These are phyloP conservation scores for Gaeumannomyces tritici DNA, from an alignment of 2,329 filamentous ascomycete genomes.

Conservation along the genomic window DNA sequence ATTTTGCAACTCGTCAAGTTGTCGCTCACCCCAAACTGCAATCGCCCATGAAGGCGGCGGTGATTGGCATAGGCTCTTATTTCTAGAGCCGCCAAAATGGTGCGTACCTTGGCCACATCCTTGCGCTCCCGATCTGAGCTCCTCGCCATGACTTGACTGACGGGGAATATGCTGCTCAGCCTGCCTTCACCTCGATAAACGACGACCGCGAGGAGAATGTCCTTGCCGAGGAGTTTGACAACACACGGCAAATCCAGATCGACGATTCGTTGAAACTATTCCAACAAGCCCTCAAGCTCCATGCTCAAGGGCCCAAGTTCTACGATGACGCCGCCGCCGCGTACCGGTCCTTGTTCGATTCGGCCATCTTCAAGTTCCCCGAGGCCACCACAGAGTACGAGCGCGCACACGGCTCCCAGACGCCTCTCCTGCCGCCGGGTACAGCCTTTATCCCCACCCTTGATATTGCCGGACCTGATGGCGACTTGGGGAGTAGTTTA, in stretches of 20 bases:
- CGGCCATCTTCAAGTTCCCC: slow-evolving; percentile 88
- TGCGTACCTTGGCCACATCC: background rate
- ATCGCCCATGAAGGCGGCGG: background rate
- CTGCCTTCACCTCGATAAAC: slow-evolving; percentile 79
- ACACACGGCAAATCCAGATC: slow-evolving; percentile 76
- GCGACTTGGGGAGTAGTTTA: slow-evolving; percentile 71
- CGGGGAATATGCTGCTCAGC: slow-evolving; percentile 27
- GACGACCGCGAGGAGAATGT: slow-evolving; percentile 80
- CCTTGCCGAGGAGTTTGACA: slow-evolving; percentile 83
- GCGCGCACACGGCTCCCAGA: slow-evolving; percentile 50
- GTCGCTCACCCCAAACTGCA: background rate
- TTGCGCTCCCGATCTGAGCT: background rate
- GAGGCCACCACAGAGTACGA: slow-evolving; percentile 81
- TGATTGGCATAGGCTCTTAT: background rate
- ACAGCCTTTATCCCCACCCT: slow-evolving; percentile 36
- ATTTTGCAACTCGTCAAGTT: background rate
- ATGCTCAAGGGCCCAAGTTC: slow-evolving; percentile 72
- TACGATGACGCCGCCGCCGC: slow-evolving; percentile 71
- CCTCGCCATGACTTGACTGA: background rate
- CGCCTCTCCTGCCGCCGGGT: slow-evolving; percentile 37
- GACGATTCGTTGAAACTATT: slow-evolving; percentile 95
- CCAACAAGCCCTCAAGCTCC: slow-evolving; percentile 80
- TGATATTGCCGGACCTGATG: slow-evolving; percentile 49
- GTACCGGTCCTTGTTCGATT: slow-evolving; percentile 77
- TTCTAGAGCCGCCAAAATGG: background rate